Percentiles rank a stretch among this genome's conserved stretches.
Evolutionary conservation across 805 yeast species (phyloP).

Genomic region (Saccharomycopsis sp.): DNA sequence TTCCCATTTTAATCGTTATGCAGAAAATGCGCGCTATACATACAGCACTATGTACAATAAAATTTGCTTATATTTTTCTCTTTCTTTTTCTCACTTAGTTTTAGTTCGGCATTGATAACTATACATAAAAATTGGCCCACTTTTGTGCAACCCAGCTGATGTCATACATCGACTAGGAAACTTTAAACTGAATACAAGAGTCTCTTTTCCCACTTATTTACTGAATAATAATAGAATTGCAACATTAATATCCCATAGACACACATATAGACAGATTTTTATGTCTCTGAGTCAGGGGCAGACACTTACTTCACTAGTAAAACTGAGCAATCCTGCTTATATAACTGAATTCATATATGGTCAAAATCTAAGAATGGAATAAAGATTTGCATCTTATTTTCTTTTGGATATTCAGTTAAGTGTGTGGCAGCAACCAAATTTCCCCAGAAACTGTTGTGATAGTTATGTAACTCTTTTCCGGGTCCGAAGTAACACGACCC

Average conservation of each 20-base stretch:
- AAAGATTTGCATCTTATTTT: background rate
- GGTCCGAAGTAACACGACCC: background rate
- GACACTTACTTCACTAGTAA: background rate
- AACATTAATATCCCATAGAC: background rate
- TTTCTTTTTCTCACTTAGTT: background rate
- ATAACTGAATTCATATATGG: background rate
- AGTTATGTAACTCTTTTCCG: background rate
- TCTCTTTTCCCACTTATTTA: too few relatives aligned
- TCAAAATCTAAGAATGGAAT: background rate
- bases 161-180: background rate
- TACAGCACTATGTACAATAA: background rate
- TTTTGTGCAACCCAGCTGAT: background rate
- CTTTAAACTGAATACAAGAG: background rate
- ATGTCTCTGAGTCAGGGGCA: slow-evolving; percentile 2
- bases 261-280: background rate
- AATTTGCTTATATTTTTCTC: background rate
- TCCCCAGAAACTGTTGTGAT: background rate
- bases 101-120: background rate
- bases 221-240: background rate
- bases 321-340: background rate
- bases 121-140: slow-evolving; percentile 2
- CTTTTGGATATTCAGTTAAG: too few relatives aligned
- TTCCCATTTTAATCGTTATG: background rate
- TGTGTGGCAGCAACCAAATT: background rate
- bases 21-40: background rate